Evolutionary conservation across 192 early-diverging fungal genomes (phyloP), one percentile per base, ranked within the genome.

Genomic region (Backusella australiensis): DNA sequence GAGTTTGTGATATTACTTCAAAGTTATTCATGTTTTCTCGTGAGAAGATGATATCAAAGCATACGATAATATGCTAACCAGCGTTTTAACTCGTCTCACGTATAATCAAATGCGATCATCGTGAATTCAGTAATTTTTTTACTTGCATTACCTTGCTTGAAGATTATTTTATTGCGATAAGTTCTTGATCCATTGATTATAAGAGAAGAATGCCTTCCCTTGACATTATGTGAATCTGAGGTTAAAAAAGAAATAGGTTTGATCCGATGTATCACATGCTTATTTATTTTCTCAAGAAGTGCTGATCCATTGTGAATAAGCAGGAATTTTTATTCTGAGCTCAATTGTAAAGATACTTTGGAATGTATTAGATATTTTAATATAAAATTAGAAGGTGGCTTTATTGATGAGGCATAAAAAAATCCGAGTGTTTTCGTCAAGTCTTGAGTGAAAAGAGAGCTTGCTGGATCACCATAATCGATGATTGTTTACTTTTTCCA

Each of bases 251-350:
- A 63, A 63, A 63, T 63, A 29, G 56, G 26, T 63, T 29, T 63
- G 56, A 63, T 63, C 56, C 56, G 56, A 63, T 63, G 56, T 63
- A 63, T 63, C 56, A 63, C 56, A 63, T 63, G 56, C 11, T 63
- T 63, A 63, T 63, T 59, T 63, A 63, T 63, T 63, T 49, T 63
- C 56, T 63, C 56, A 63, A 63, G 56, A 63, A 63, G 21, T 29
- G 56, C 9, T 26, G 26, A 63, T 63, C 56, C 56, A 63, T 23
- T 29, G 56, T 63, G 21, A 63, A 63, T 63, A 23, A 63, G 12
- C 56, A 63, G 23, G 56, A 12, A 63, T 9, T 63, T 63, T 63
- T 63, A 63, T 63, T 63, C 29, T 63, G 56, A 63, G 56, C 12
- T 63, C 9, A 63, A 26, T 63, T 63, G 9, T 63, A 63, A 32